Evolutionary conservation across 345 rosid species (phyloP).

Genomic region (Citrus mangshanensis): DNA sequence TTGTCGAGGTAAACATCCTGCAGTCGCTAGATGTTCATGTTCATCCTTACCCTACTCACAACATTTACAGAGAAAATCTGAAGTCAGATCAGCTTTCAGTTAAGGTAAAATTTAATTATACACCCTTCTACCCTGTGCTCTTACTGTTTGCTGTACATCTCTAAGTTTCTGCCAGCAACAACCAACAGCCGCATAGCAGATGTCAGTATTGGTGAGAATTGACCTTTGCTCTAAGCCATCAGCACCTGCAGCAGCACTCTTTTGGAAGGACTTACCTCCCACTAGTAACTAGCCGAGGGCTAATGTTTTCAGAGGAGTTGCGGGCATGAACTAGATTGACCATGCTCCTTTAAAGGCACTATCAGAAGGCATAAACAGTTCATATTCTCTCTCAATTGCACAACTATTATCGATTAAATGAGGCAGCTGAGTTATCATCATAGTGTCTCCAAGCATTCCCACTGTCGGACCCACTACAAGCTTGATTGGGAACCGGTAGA

Average conservation of each 20-base stretch:
- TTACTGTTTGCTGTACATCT: not conserved
- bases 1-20: too few species aligned
- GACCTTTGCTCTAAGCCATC: not conserved
- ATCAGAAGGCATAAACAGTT: not conserved
- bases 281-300: not conserved
- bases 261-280: not conserved
- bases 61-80: constrained; percentile 24
- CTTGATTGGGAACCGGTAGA: constrained; percentile 66
- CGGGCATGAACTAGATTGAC: not conserved
- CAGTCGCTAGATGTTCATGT: constrained; percentile 2
- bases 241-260: not conserved
- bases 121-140: constrained; percentile 3
- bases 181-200: not conserved
- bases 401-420: constrained; percentile 61
- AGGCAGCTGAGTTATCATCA: constrained; percentile 81
- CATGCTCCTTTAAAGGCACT: not conserved
- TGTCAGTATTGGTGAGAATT: not conserved
- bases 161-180: not conserved
- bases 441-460: constrained; percentile 88
- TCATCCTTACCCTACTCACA: constrained; percentile 5
- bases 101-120: constrained; percentile 4
- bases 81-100: constrained; percentile 11
- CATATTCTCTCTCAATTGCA: not conserved
- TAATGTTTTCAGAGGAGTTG: not conserved
- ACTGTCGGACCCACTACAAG: constrained; percentile 82